Conservation (phyloP, 2,329 filamentous ascomycete genomes). For the Simplicillium sp. region DNA sequence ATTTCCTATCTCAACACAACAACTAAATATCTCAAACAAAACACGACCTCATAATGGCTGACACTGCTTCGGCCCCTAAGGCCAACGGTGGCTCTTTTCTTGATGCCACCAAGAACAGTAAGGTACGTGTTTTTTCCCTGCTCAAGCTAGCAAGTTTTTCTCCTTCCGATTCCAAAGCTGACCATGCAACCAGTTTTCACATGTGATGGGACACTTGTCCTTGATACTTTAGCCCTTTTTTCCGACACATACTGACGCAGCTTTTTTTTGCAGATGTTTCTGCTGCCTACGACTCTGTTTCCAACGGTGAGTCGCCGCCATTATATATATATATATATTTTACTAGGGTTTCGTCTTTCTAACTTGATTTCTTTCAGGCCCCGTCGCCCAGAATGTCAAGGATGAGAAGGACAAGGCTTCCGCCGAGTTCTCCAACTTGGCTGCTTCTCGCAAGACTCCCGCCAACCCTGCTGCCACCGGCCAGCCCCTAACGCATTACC, state of each 20-base stretch:
- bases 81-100: conserved; percentile 37
- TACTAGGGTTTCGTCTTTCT: conserved; percentile 4
- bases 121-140: conserved; percentile 25
- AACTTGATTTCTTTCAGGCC: conserved; percentile 28
- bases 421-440: conserved; percentile 47
- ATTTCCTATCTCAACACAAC: no score
- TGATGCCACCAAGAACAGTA: conserved; percentile 42
- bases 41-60: conserved; percentile 25
- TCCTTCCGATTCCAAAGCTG: conserved; percentile 1
- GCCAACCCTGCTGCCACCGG: conserved; percentile 44
- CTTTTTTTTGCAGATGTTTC: conserved; percentile 31
- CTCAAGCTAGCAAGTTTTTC: neutral
- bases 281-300: conserved; percentile 36
- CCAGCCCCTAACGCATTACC: conserved; percentile 58
- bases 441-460: conserved; percentile 46
- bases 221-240: neutral
- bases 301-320: conserved; percentile 30
- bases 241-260: neutral
- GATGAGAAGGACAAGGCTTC: conserved; percentile 45
- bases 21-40: conserved; percentile 5
- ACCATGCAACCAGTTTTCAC: conserved; percentile 6
- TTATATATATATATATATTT: conserved; percentile 3
- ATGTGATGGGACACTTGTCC: conserved; percentile 5
- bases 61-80: conserved; percentile 25
- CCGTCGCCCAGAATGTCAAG: conserved; percentile 49